These are phyloP conservation scores for Plasmodium relictum DNA, from an alignment of 169 alveolate species.

Conservation along the genomic window DNA sequence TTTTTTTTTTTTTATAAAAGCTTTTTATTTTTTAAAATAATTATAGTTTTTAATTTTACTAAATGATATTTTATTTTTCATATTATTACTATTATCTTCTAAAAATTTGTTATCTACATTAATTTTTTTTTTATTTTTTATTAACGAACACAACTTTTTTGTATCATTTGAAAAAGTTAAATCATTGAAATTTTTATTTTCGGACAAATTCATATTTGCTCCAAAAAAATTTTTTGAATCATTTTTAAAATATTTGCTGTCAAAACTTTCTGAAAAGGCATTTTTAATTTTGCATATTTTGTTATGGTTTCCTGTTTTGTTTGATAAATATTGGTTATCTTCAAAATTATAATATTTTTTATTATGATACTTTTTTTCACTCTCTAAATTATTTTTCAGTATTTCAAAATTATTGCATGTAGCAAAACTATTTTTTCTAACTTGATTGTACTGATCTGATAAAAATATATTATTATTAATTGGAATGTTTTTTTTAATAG, in stretches of 20 bases:
- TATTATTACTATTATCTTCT: constrained; percentile 2
- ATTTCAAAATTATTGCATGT: neutral
- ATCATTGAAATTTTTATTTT: constrained; percentile 8
- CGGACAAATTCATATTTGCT: neutral
- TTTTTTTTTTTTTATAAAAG: too few species aligned
- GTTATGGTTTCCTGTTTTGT: neutral
- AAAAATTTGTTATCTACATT: neutral
- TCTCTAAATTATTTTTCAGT: neutral
- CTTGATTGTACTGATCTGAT: constrained; percentile 15
- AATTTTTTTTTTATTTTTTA: constrained; percentile 3
- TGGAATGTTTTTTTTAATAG: neutral
- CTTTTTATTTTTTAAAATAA: neutral
- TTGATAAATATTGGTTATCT: neutral
- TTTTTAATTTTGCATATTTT: constrained; percentile 58
- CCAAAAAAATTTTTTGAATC: constrained; percentile 8
- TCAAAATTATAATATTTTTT: neutral
- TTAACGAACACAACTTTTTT: constrained; percentile 22
- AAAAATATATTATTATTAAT: constrained; percentile 5
- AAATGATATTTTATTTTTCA: constrained; percentile 1
- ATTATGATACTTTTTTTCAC: neutral
- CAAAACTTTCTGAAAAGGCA: constrained; percentile 21
- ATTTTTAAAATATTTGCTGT: constrained; percentile 2
- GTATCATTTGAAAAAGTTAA: constrained; percentile 12
- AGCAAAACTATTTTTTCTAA: constrained; percentile 11
- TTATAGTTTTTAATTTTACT: constrained; percentile 5